These are phyloP conservation scores for Dorcoceras hygrometricum DNA, from an alignment of 257 asterid species.

Conservation along the genomic window DNA sequence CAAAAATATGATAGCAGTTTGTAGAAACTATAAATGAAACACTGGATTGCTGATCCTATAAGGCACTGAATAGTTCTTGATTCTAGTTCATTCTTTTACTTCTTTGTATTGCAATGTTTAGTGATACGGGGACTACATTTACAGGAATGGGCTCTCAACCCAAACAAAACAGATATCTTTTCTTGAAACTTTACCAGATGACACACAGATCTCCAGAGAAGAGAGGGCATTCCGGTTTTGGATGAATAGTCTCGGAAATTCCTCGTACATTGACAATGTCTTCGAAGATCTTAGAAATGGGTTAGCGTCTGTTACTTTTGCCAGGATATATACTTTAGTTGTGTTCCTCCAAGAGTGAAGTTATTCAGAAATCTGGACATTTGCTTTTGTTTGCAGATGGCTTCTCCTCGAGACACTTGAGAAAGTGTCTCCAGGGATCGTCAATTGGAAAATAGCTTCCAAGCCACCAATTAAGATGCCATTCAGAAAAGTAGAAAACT, in stretches of 20 bases:
- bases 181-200: constrained; percentile 79
- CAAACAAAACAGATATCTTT: constrained; percentile 79
- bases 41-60: neutral
- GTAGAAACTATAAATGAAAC: neutral
- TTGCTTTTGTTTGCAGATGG: constrained; percentile 59
- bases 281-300: constrained; percentile 98
- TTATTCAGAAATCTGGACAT: constrained; percentile 7
- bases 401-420: constrained; percentile 83
- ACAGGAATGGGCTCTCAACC: constrained; percentile 88
- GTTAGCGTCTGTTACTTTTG: constrained; percentile 38
- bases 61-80: constrained; percentile 4
- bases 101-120: neutral
- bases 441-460: constrained; percentile 86
- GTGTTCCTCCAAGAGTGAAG: constrained; percentile 17
- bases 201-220: constrained; percentile 78
- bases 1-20: neutral
- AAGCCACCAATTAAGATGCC: constrained; percentile 98
- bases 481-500: constrained; percentile 87
- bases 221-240: constrained; percentile 92
- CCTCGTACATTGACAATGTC: constrained; percentile 80
- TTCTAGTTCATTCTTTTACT: constrained; percentile 1
- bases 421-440: constrained; percentile 88
- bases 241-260: constrained; percentile 83
- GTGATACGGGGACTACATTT: constrained; percentile 17
- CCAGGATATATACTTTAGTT: neutral